Evolutionary conservation across 2,329 filamentous ascomycete genomes (phyloP).

Genomic region (Periconia sp.): DNA sequence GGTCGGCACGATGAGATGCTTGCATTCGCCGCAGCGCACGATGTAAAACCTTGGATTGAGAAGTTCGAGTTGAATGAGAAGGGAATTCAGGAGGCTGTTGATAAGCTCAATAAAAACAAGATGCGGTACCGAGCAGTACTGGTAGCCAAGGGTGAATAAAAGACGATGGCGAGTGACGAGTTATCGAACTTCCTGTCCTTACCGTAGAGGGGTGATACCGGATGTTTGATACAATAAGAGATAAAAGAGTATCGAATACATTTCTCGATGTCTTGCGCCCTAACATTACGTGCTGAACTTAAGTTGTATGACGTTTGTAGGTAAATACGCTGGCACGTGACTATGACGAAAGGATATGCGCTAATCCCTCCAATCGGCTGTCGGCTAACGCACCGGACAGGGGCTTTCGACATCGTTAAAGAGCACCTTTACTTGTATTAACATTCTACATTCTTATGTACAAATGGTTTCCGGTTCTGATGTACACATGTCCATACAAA

Average conservation of each 20-base stretch:
- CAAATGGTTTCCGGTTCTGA: conserved; percentile 14
- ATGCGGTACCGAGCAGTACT: conserved; percentile 27
- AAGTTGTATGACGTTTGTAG: background rate
- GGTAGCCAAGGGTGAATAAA: conserved; percentile 15
- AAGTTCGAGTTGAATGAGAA: conserved; percentile 25
- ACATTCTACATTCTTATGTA: background rate
- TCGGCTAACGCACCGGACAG: conserved; percentile 14
- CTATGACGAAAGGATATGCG: conserved; percentile 9
- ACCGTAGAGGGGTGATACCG: too few relatives aligned
- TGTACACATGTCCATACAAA: background rate
- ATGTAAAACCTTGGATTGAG: conserved; percentile 27
- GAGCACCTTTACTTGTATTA: background rate
- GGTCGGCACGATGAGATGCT: conserved; percentile 30
- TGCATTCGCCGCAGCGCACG: conserved; percentile 21
- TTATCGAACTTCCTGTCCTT: too few relatives aligned
- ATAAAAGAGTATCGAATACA: background rate
- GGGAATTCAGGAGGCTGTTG: conserved; percentile 22
- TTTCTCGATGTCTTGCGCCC: too few relatives aligned
- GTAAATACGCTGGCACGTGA: conserved; percentile 8
- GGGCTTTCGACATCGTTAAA: too few relatives aligned
- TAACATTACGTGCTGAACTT: too few relatives aligned
- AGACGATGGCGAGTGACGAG: too few relatives aligned
- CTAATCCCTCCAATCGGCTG: conserved; percentile 22
- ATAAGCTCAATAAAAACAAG: conserved; percentile 22
- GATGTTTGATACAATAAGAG: too few relatives aligned